These are phyloP conservation scores for Pogostemon cablin DNA, from an alignment of 257 asterid genomes.

Conservation along the genomic window DNA sequence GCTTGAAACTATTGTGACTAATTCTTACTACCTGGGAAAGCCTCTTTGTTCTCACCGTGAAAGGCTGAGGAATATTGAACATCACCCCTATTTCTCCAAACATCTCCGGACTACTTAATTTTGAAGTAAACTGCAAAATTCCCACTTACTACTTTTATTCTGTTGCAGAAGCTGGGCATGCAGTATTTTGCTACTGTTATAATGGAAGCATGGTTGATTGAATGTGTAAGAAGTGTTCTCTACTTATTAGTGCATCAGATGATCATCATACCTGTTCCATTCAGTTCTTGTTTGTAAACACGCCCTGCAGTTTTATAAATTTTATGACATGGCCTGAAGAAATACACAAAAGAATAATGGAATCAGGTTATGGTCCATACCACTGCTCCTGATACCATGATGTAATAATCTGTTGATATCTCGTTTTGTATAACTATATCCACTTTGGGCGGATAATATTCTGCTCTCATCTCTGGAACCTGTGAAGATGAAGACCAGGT, in stretches of 20 bases:
- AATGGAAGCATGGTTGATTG: neutral
- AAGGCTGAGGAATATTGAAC: constrained; percentile 83
- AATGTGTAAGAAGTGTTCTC: neutral
- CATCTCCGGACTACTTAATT: constrained; percentile 59
- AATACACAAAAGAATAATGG: constrained; percentile 1
- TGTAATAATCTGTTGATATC: constrained; percentile 91
- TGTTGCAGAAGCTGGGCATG: neutral
- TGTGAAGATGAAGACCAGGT: constrained; percentile 28
- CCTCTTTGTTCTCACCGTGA: constrained; percentile 87
- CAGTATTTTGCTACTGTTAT: neutral
- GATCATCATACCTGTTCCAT: constrained; percentile 67
- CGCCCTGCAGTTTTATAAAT: constrained; percentile 67
- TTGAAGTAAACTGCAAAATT: constrained; percentile 64
- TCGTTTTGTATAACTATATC: constrained; percentile 86
- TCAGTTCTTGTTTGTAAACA: constrained; percentile 60
- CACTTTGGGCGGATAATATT: constrained; percentile 90
- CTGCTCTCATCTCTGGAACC: constrained; percentile 97
- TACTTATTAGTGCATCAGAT: constrained; percentile 9
- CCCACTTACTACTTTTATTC: constrained; percentile 27
- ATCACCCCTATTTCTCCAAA: constrained; percentile 94
- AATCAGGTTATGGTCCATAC: constrained; percentile 42
- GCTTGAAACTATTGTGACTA: constrained; percentile 93
- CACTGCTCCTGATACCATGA: constrained; percentile 89
- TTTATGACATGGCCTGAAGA: constrained; percentile 34
- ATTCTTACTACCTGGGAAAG: constrained; percentile 89